Percentiles rank a stretch among this genome's conserved stretches.
phyloP scores from a whole-genome alignment of 169 alveolate genomes.

The Neospora caninum region DNA sequence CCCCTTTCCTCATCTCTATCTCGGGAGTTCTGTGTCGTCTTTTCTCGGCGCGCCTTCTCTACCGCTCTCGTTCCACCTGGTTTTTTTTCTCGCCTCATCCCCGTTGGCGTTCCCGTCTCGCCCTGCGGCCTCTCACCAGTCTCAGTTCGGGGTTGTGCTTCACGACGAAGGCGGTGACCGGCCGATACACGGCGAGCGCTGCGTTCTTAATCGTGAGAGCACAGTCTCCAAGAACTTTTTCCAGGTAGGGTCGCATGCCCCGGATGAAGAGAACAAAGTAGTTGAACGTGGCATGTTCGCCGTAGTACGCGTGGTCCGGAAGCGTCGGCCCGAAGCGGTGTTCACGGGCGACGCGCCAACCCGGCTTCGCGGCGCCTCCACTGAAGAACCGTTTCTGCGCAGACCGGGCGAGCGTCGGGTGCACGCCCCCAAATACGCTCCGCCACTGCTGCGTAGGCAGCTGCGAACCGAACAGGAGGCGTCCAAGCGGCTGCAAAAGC shows the following conservation, averaged over 20 bases:
- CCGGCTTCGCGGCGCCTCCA: conserved; percentile 84
- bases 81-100: too few relatives aligned
- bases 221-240: conserved; percentile 69
- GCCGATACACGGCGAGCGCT: conserved; percentile 71
- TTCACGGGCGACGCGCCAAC: conserved; percentile 76
- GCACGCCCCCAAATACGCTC: background rate
- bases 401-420: background rate
- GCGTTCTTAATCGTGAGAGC: conserved; percentile 61
- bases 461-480: background rate
- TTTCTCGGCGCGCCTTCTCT: too few relatives aligned
- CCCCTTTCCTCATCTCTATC: too few relatives aligned
- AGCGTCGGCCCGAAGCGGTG: conserved; percentile 76
- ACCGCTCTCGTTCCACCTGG: too few relatives aligned
- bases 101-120: too few relatives aligned
- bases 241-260: conserved; percentile 78
- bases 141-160: conserved; percentile 88
- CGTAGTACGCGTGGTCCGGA: conserved; percentile 79
- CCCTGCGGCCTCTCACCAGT: conserved; percentile 72
- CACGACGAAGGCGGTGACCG: conserved; percentile 73
- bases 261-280: conserved; percentile 77
- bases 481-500: background rate
- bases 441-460: background rate
- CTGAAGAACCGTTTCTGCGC: conserved; percentile 24
- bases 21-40: too few relatives aligned
- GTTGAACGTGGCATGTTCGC: conserved; percentile 80